Evolutionary conservation across 148 eudicot species (phyloP).

Genomic region (Camellia japonica): DNA sequence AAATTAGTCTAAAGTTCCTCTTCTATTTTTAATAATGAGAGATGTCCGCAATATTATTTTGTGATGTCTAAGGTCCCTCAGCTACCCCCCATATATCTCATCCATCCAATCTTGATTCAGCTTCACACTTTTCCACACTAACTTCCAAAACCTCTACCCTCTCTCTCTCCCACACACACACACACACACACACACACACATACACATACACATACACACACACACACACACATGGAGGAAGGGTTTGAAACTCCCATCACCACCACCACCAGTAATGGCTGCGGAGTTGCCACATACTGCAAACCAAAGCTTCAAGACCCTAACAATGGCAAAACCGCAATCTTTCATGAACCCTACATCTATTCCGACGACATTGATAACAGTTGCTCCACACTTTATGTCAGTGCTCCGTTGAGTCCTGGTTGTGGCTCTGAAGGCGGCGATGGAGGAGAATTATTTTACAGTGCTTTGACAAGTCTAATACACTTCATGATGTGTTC

Average conservation of each 20-base stretch:
- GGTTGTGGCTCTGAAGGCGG: constrained; percentile 28
- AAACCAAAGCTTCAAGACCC: constrained; percentile 2
- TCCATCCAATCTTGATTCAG: no score
- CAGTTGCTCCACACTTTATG: constrained; percentile 76
- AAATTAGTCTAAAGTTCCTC: no score
- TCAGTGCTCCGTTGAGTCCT: constrained; percentile 80
- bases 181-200: no score
- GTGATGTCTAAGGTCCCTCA: no score
- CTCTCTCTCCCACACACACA: constrained; percentile 2
- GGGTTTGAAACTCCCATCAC: constrained; percentile 24
- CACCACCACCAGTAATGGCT: constrained; percentile 1
- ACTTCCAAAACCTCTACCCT: neutral
- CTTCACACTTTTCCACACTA: no score
- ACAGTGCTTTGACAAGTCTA: constrained; percentile 82
- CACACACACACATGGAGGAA: constrained; percentile 6
- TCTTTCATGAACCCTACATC: neutral
- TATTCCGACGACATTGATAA: constrained; percentile 52
- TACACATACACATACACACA: neutral
- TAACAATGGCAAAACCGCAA: neutral
- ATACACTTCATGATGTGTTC: constrained; percentile 56
- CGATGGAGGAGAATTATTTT: constrained; percentile 50
- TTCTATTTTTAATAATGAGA: no score
- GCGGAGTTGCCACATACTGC: neutral
- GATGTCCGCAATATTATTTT: no score
- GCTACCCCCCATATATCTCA: no score